These are phyloP conservation scores for Psidium friedrichsthalianum DNA, from an alignment of 345 rosid genomes.

Conservation along the genomic window DNA sequence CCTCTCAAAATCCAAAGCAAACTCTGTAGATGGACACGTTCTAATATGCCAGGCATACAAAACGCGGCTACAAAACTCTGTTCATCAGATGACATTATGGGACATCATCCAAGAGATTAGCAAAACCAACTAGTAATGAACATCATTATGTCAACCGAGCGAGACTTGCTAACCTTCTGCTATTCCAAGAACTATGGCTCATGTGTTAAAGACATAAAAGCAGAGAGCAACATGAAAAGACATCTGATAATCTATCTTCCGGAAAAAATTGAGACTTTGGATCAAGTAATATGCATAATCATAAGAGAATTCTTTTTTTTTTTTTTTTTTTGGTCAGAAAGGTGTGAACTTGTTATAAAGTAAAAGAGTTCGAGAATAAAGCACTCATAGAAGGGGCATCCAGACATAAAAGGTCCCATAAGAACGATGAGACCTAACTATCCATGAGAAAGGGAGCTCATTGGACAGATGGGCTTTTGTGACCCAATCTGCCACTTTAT, in stretches of 20 bases:
- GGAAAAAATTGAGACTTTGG: background rate
- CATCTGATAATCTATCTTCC: background rate
- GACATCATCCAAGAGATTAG: background rate
- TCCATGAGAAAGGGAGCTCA: too few relatives aligned
- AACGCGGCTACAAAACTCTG: background rate
- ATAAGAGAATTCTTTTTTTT: too few relatives aligned
- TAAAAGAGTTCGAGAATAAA: too few relatives aligned
- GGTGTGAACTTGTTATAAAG: too few relatives aligned
- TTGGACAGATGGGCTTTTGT: too few relatives aligned
- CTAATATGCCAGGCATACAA: background rate
- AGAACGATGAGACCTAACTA: too few relatives aligned
- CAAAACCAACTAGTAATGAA: background rate
- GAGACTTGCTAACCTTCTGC: too few relatives aligned
- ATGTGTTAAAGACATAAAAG: background rate
- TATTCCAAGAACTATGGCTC: background rate
- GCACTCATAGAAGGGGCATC: too few relatives aligned
- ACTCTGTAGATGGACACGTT: background rate
- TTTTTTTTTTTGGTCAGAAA: too few relatives aligned
- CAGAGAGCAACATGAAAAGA: background rate
- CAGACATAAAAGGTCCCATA: too few relatives aligned
- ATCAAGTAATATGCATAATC: slow-evolving; percentile 35
- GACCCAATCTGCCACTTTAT: too few relatives aligned
- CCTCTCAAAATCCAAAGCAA: background rate
- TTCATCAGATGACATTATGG: background rate
- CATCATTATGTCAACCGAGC: background rate